These are phyloP conservation scores for Pholiota conissans DNA, from an alignment of 768 basidiomycete species.

Conservation along the genomic window DNA sequence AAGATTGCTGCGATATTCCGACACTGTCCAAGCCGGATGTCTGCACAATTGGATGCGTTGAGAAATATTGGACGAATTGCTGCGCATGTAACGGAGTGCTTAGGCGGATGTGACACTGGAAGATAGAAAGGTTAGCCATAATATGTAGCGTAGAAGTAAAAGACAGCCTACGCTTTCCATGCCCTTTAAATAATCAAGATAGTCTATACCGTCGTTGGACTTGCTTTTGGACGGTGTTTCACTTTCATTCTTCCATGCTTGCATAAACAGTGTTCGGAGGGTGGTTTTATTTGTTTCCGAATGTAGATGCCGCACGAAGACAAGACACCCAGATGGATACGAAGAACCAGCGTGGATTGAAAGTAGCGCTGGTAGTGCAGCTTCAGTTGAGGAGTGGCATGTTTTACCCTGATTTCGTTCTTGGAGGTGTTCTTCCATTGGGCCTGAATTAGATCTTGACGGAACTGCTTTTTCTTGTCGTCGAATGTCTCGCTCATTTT, in stretches of 20 bases:
- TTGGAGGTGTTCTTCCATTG: not conserved
- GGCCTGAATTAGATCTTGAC: not conserved
- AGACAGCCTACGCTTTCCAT: slow-evolving; percentile 61
- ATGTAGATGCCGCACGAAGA: slow-evolving; percentile 72
- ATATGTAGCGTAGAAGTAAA: not conserved
- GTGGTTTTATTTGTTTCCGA: slow-evolving; percentile 82
- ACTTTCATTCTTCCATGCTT: slow-evolving; percentile 31
- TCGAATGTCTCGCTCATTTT: slow-evolving; percentile 15
- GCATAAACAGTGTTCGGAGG: slow-evolving; percentile 56
- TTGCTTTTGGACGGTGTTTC: not conserved
- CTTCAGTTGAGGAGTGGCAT: not conserved
- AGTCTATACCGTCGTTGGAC: slow-evolving; percentile 52
- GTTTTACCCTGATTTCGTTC: not conserved
- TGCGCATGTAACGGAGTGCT: slow-evolving; percentile 48
- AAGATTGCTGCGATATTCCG: slow-evolving; percentile 30
- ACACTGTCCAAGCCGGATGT: slow-evolving; percentile 53
- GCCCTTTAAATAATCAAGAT: slow-evolving; percentile 79
- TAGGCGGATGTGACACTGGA: slow-evolving; percentile 74
- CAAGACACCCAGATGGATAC: slow-evolving; percentile 66
- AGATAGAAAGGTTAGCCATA: not conserved
- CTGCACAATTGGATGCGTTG: slow-evolving; percentile 37
- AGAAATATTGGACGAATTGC: slow-evolving; percentile 47
- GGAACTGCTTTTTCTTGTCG: not conserved
- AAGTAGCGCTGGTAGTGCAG: not conserved
- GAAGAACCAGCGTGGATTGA: slow-evolving; percentile 30